Evolutionary conservation across 768 basidiomycete genomes (phyloP).

Genomic region (Lentinula sp.): DNA sequence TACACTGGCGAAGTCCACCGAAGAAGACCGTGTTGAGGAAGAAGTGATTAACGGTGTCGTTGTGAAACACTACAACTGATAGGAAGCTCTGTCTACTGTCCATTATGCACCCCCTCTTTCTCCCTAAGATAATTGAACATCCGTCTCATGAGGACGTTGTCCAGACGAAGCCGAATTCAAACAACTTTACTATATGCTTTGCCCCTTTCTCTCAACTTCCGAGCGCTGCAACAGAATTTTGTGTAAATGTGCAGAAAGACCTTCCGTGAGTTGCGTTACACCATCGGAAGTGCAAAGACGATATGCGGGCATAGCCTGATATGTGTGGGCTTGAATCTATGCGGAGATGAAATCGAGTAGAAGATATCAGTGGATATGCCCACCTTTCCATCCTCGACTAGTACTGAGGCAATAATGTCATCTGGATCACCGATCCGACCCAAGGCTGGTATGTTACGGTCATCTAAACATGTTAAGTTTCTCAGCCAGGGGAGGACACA

Average conservation of each 20-base stretch:
- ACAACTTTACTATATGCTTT: too few relatives aligned
- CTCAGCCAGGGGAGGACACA: background rate
- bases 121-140: too few relatives aligned
- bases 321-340: conserved; percentile 66
- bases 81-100: too few relatives aligned
- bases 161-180: too few relatives aligned
- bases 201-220: background rate
- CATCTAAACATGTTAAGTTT: conserved; percentile 39
- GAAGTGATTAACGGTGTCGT: conserved; percentile 38
- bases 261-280: conserved; percentile 60
- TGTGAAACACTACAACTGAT: conserved; percentile 43
- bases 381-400: conserved; percentile 66
- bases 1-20: background rate
- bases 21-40: conserved; percentile 25
- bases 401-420: conserved; percentile 75
- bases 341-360: background rate
- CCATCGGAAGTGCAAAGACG: conserved; percentile 76
- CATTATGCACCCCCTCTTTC: too few relatives aligned
- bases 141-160: background rate
- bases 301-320: conserved; percentile 81
- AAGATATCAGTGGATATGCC: conserved; percentile 8
- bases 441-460: conserved; percentile 67
- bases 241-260: conserved; percentile 45
- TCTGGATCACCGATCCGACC: conserved; percentile 79
- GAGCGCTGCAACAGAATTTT: background rate